phyloP scores from a whole-genome alignment of 148 eudicot genomes.

The Pouteria glomerata region DNA sequence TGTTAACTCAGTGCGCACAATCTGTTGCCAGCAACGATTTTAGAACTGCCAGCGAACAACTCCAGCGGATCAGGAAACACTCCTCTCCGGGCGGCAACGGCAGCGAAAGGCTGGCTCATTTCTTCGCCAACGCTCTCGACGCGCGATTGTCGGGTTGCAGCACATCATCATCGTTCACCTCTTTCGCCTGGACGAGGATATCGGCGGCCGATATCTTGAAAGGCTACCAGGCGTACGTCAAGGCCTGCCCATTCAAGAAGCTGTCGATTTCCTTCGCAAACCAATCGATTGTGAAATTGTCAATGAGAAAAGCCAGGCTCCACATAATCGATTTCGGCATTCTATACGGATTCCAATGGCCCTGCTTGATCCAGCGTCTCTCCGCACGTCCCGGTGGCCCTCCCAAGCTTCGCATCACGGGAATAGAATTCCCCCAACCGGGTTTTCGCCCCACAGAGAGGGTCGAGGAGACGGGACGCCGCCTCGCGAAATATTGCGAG shows the following conservation, averaged over 20 bases:
- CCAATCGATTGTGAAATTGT: slow-evolving; percentile 11
- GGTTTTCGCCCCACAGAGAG: slow-evolving; percentile 36
- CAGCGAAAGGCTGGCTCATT: slow-evolving; percentile 39
- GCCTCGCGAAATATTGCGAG: neutral
- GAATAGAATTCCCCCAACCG: slow-evolving; percentile 31
- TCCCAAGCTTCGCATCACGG: slow-evolving; percentile 38
- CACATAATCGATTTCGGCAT: slow-evolving; percentile 28
- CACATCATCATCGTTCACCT: slow-evolving; percentile 15
- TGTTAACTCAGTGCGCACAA: slow-evolving; percentile 46
- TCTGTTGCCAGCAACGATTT: slow-evolving; percentile 42
- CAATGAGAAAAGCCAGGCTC: slow-evolving; percentile 24
- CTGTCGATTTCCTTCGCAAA: slow-evolving; percentile 24
- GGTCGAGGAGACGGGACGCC: slow-evolving; percentile 36
- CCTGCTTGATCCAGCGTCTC: neutral
- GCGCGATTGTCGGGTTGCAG: slow-evolving; percentile 47
- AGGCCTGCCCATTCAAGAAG: slow-evolving; percentile 32
- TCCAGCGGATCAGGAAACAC: slow-evolving; percentile 36
- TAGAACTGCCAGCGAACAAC: slow-evolving; percentile 32
- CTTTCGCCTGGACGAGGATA: slow-evolving; percentile 18
- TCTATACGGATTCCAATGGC: slow-evolving; percentile 25
- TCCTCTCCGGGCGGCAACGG: slow-evolving; percentile 39
- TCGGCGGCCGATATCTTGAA: slow-evolving; percentile 27
- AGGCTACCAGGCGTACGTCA: slow-evolving; percentile 24
- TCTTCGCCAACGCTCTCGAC: slow-evolving; percentile 46
- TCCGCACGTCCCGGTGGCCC: slow-evolving; percentile 29